Conservation (phyloP, 305 asterid species). For the Plantago coronopus region DNA sequence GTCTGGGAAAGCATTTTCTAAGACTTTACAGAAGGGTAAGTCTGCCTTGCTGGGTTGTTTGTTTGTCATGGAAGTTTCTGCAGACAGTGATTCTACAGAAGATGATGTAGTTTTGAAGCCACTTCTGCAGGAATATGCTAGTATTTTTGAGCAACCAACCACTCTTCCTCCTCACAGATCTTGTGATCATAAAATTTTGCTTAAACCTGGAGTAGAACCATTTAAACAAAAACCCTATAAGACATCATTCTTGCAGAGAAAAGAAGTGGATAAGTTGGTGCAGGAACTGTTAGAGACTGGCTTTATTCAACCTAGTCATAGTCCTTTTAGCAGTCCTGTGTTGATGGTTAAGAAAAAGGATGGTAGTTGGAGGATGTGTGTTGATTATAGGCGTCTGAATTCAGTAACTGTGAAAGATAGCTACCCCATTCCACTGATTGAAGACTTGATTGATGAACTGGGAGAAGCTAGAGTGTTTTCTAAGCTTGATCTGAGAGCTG, state of each 20-base stretch:
- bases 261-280: background rate
- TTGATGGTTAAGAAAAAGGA: background rate
- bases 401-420: background rate
- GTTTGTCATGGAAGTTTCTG: too few species aligned
- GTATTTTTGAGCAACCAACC: too few species aligned
- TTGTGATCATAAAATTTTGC: background rate
- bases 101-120: too few species aligned
- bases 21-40: too few species aligned
- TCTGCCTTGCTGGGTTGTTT: too few species aligned
- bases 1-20: too few species aligned
- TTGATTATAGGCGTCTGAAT: background rate
- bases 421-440: background rate
- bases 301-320: background rate
- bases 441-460: background rate
- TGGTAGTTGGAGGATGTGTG: background rate
- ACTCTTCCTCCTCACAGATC: too few species aligned
- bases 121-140: too few species aligned
- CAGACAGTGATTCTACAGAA: too few species aligned
- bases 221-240: background rate
- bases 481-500: background rate
- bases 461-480: background rate
- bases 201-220: background rate
- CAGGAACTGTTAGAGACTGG: background rate
- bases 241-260: background rate
- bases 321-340: too few species aligned